These are phyloP conservation scores for Stephanocyclus meneghinianus DNA, from an alignment of 352 stramenopile species.

Conservation along the genomic window DNA sequence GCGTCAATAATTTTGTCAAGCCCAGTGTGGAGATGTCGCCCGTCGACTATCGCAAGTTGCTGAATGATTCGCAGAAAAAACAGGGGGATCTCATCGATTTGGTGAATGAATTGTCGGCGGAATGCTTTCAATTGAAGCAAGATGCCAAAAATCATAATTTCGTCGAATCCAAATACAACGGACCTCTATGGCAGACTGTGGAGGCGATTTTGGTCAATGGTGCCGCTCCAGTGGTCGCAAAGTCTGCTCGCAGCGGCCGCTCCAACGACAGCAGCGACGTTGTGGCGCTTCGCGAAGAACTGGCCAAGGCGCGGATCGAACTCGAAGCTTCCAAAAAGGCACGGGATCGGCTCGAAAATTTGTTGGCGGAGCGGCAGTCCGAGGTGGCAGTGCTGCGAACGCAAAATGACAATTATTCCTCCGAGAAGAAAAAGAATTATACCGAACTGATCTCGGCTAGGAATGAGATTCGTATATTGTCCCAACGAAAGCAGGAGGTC, in stretches of 20 bases:
- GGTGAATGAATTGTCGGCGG: slow-evolving; percentile 48
- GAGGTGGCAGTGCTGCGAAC: slow-evolving; percentile 62
- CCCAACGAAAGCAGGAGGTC: slow-evolving; percentile 57
- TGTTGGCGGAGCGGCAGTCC: slow-evolving; percentile 51
- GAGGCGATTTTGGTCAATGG: slow-evolving; percentile 49
- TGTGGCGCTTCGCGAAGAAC: slow-evolving; percentile 26
- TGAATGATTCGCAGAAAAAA: slow-evolving; percentile 57
- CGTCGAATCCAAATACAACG: slow-evolving; percentile 45
- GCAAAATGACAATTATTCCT: slow-evolving; percentile 63
- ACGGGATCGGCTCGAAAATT: slow-evolving; percentile 51
- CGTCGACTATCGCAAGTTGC: slow-evolving; percentile 45
- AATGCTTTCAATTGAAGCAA: slow-evolving; percentile 57
- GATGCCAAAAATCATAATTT: slow-evolving; percentile 44
- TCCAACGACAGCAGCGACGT: slow-evolving; percentile 21
- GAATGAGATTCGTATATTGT: slow-evolving; percentile 57
- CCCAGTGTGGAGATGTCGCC: slow-evolving; percentile 50
- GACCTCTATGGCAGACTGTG: slow-evolving; percentile 49
- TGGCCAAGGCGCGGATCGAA: slow-evolving; percentile 34
- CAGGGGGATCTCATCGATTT: slow-evolving; percentile 49
- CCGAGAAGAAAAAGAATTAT: slow-evolving; percentile 58
- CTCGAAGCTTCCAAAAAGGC: slow-evolving; percentile 28
- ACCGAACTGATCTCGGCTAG: slow-evolving; percentile 55
- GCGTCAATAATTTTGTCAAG: slow-evolving; percentile 52
- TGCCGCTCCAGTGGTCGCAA: slow-evolving; percentile 22
- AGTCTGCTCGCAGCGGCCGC: not conserved